Base-by-base conservation (phyloP, 352 stramenopile genomes). In the Globisporangium parvum region DNA sequence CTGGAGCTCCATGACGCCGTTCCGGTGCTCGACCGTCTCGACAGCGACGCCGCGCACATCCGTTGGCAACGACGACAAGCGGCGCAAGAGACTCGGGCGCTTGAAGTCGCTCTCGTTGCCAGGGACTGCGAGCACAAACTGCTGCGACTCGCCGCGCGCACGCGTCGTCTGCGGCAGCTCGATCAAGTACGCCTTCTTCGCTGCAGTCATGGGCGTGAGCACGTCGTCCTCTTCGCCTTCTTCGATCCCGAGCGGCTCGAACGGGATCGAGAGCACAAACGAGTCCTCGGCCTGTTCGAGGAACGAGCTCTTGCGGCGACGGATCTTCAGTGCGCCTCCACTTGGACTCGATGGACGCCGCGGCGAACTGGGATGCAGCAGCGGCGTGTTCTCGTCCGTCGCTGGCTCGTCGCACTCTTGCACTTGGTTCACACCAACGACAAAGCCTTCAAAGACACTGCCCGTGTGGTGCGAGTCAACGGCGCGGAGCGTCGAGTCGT, bases 241-340 rank as follows among this genome's bases (percentile, higher is more conserved):
- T 3, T 62, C 51, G 6, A 64, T 69, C 14, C 54, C 39, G n/a
- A 70, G 46, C 74, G 80, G 2, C 72, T 85, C 48, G 70, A 89
- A 73, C 1, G 81, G 81, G 33, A 91, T 86, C n/a, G 77, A 89
- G 15, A 91, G 62, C 52, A 91, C 77, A 23, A 91, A 87, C 20
- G 74, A 71, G n/a, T 74, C 68, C 50, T 75, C 63, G 18, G 71
- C 56, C 39, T 86, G 71, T 45, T 90, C 79, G 21, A 93, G 53
- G 35, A 88, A 88, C 21, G 79, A 91, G 64, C 80, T 89, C 48
- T 42, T 53, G 28, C 48, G 48, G 17, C 48, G 48, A 28, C n/a
- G 21, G 28, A 53, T 53, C 1, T 40, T 21, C 3, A 54, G 12
- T 3, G 47, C 59, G 2, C 52, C 65, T 2, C 47, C 57, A 57